Evolutionary conservation across 345 rosid species (phyloP), one percentile per base, ranked within the genome.

Genomic region (Cochlearia excelsa): DNA sequence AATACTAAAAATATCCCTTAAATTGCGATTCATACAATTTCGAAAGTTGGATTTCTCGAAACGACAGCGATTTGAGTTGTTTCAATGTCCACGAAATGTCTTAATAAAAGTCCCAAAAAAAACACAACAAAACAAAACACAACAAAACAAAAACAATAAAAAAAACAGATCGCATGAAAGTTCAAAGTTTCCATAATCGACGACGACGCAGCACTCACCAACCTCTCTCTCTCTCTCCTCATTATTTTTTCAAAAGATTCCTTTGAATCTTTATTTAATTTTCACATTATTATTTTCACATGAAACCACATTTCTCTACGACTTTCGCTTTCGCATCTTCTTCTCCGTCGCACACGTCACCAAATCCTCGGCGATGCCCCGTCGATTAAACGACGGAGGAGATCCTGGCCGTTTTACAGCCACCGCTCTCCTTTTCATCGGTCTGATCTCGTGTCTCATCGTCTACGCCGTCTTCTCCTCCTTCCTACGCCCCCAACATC

Each of bases 401-500:
- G 88, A 86, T 27, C 47, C 81, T 54, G 66, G 82, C 69, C 85
- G 85, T 65, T 84, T 78, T 60, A 62, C 91, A 23, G 70, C 81
- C 62, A 60, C 75, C 43, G 45, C 75, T 23, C 82, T 83, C 75
- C 80, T 84, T 54, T 56, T 74, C 6, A 61, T 81, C 52, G 88
- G 81, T 46, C 66, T 81, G 39, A 65, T 85, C 70, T 83, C 92
- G 6, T 85, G 83, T 57, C 69, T 77, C 11, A 23, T 89, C 39
- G 86, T 79, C 66, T 93, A 89, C 80, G 75, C 86, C n/a, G 71
- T 85, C 65, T 63, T 86, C 55, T 82, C 95, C 28, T 30, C 71
- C 1, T 23, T 79, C 23, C 68, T 82, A 41, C 77, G 65, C 57
- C 78, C 85, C 6, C 66, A 59, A 33, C 57, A 47, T 46, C 57